Conservation (phyloP, 164 flowering plant genomes). For the Umbellularia californica region DNA sequence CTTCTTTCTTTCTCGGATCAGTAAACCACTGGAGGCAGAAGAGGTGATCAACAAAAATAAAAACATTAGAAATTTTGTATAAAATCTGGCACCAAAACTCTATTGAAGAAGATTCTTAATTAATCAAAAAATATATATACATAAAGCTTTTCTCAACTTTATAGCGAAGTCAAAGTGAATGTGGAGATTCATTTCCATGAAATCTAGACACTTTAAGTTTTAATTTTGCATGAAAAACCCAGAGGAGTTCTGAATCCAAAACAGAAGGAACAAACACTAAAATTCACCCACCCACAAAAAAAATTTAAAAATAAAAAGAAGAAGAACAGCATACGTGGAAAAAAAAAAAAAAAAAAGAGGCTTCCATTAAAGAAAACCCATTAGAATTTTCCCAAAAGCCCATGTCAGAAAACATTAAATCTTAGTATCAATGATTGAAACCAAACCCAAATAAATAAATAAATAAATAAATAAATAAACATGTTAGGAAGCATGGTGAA, state of each 20-base stretch:
- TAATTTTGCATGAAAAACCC: not conserved
- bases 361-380: not conserved
- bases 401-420: not conserved
- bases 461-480: not conserved
- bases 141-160: too few species aligned
- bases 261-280: not conserved
- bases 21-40: conserved; percentile 51
- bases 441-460: not conserved
- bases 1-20: conserved; percentile 46
- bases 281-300: not conserved
- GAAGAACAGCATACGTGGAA: not conserved
- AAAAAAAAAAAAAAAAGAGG: too few species aligned
- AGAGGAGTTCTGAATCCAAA: not conserved
- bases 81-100: not conserved
- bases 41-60: not conserved
- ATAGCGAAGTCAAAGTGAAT: too few species aligned
- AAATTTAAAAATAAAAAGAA: too few species aligned
- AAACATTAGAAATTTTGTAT: not conserved
- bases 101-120: not conserved
- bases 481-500: not conserved
- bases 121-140: too few species aligned
- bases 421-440: not conserved
- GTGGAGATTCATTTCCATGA: too few species aligned
- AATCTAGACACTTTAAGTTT: too few species aligned
- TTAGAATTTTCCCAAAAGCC: too few species aligned